Percentiles rank a stretch among this genome's conserved stretches.
These are phyloP conservation scores for Trichosporon asahii DNA, from an alignment of 1,284 basidiomycete genomes.

Conservation along the genomic window DNA sequence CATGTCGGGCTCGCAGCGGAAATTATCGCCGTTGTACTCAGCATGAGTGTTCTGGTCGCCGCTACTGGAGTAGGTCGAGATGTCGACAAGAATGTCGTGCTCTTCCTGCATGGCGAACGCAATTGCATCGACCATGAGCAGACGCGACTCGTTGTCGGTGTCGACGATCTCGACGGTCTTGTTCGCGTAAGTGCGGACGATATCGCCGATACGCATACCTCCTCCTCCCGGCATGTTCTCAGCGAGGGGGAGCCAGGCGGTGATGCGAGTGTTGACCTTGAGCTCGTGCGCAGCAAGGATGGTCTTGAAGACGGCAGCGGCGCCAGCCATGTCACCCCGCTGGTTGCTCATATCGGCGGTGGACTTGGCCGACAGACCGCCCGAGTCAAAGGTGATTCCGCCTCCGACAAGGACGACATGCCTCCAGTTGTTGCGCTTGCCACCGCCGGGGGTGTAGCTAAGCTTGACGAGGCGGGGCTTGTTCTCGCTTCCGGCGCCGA, in stretches of 20 bases:
- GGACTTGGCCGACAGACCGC: slow-evolving; percentile 10
- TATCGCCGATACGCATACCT: slow-evolving; percentile 9
- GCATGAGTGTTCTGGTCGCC: background rate
- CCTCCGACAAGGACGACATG: slow-evolving; percentile 16
- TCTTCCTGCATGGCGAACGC: background rate
- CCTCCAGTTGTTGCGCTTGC: slow-evolving; percentile 14
- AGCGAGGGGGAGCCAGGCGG: slow-evolving; percentile 16
- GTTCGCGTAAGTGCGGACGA: slow-evolving; percentile 7
- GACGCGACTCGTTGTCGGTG: slow-evolving; percentile 19
- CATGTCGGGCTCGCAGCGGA: background rate
- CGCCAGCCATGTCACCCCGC: slow-evolving; percentile 20
- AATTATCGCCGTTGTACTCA: background rate
- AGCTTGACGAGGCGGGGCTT: slow-evolving; percentile 20
- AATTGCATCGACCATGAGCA: slow-evolving; percentile 19
- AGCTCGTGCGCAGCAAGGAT: slow-evolving; percentile 19
- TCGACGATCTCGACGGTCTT: slow-evolving; percentile 15
- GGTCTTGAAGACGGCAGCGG: slow-evolving; percentile 13
- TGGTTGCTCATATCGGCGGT: slow-evolving; percentile 8
- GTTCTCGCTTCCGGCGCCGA: slow-evolving; percentile 10
- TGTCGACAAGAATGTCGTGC: slow-evolving; percentile 4
- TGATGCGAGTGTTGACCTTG: slow-evolving; percentile 12
- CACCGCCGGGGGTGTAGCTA: slow-evolving; percentile 13
- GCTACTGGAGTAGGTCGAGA: background rate
- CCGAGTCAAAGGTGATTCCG: slow-evolving; percentile 6
- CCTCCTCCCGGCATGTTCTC: slow-evolving; percentile 17